phyloP scores from a whole-genome alignment of 257 asterid species.

The Gentiana straminea region DNA sequence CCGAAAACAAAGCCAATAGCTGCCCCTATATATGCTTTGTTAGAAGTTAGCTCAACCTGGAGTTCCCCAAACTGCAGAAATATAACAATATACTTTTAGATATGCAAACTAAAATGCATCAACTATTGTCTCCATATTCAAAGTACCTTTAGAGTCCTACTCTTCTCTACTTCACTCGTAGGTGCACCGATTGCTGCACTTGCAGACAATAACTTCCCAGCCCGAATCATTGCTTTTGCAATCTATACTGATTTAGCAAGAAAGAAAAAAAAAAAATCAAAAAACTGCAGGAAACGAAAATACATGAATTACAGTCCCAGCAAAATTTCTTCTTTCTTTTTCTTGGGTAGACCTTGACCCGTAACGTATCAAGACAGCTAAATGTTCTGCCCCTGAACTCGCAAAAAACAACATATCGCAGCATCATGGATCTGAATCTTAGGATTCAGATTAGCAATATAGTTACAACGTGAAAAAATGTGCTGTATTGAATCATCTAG shows the following conservation, averaged over 20 bases:
- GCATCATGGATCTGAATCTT: background rate
- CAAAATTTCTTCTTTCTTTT: no score
- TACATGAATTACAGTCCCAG: background rate
- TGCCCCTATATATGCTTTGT: slow-evolving; percentile 75
- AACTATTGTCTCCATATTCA: slow-evolving; percentile 3
- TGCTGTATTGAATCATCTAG: background rate
- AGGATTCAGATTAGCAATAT: background rate
- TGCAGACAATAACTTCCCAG: slow-evolving; percentile 56
- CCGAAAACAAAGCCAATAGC: slow-evolving; percentile 53
- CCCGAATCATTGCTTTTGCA: slow-evolving; percentile 66
- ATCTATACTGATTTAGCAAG: slow-evolving; percentile 47
- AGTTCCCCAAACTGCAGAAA: slow-evolving; percentile 78
- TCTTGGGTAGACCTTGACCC: no score
- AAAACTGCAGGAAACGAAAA: background rate
- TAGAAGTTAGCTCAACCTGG: slow-evolving; percentile 72
- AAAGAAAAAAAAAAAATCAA: slow-evolving; percentile 1
- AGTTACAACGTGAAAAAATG: background rate
- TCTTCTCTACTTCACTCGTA: slow-evolving; percentile 42
- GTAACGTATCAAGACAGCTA: no score
- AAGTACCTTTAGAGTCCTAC: slow-evolving; percentile 58
- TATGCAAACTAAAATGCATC: slow-evolving; percentile 1
- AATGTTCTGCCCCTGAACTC: no score
- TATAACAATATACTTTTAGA: slow-evolving; percentile 5
- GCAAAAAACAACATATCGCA: no score
- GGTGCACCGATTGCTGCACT: slow-evolving; percentile 32